These are phyloP conservation scores for Acephala macrosclerotiorum DNA, from an alignment of 2,329 filamentous ascomycete genomes.

Conservation along the genomic window DNA sequence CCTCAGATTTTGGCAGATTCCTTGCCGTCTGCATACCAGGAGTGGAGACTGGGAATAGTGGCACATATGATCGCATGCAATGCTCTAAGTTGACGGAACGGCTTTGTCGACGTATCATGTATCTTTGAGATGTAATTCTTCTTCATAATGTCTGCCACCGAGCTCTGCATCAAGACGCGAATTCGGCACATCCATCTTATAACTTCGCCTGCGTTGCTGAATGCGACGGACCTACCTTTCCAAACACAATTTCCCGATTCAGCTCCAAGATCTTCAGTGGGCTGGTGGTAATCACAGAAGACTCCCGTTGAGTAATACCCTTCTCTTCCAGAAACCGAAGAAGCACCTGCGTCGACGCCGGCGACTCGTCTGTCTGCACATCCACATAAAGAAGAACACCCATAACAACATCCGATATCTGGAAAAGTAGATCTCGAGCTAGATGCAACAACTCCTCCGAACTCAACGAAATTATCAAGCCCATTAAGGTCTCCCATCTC, in stretches of 20 bases:
- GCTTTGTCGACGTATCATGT: too few species aligned
- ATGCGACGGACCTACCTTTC: neutral
- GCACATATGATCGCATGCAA: too few species aligned
- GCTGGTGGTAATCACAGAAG: neutral
- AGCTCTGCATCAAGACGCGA: too few species aligned
- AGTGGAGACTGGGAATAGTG: too few species aligned
- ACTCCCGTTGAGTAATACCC: neutral
- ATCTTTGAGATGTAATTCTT: too few species aligned
- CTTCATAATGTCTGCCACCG: too few species aligned
- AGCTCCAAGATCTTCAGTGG: neutral
- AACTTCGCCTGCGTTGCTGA: neutral
- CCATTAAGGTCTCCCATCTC: conserved; percentile 10
- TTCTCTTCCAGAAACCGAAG: conserved; percentile 12
- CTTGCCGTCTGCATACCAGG: too few species aligned
- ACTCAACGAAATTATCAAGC: neutral
- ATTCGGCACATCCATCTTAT: too few species aligned
- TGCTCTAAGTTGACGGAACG: too few species aligned
- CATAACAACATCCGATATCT: conserved; percentile 25
- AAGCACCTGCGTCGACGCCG: neutral
- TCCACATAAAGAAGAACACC: conserved; percentile 21
- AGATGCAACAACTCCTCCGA: conserved; percentile 13
- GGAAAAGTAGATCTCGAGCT: conserved; percentile 22
- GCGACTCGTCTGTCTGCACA: conserved; percentile 5
- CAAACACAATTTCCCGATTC: conserved; percentile 24
- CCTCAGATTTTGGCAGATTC: too few species aligned